Conservation (phyloP, 2,329 filamentous ascomycete genomes). For the Aspergillus ustus region DNA sequence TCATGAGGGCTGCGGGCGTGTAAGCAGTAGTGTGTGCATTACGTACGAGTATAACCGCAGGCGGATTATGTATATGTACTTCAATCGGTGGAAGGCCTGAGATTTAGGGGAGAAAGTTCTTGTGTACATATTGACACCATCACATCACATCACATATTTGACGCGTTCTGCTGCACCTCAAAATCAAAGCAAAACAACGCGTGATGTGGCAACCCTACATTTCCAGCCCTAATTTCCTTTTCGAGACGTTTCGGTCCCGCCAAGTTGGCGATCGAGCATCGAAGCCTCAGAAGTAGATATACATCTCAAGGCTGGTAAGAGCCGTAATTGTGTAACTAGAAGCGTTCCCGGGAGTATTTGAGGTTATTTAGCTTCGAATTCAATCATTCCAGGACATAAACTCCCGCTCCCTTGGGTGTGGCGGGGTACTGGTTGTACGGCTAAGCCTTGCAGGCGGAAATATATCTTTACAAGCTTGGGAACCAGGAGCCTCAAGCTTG, state of each 20-base stretch:
- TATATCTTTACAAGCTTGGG: too few relatives aligned
- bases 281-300: not conserved
- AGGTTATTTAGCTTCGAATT: too few relatives aligned
- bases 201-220: not conserved
- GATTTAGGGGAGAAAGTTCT: not conserved
- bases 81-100: not conserved
- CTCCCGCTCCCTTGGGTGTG: too few relatives aligned
- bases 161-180: not conserved
- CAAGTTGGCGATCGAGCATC: not conserved
- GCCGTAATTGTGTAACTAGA: too few relatives aligned
- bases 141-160: too few relatives aligned
- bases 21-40: not conserved
- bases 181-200: not conserved
- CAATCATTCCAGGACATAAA: too few relatives aligned
- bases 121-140: too few relatives aligned
- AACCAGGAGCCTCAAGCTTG: too few relatives aligned
- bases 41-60: not conserved
- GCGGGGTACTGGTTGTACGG: too few relatives aligned
- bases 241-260: not conserved
- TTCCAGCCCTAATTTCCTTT: not conserved
- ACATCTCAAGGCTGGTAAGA: too few relatives aligned
- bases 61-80: not conserved
- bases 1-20: slow-evolving; percentile 14
- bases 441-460: too few relatives aligned
- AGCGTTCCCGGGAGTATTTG: too few relatives aligned